A percentile compares a stretch with the other conserved stretches of the same genome.
Evolutionary conservation across 2,329 filamentous ascomycete genomes (phyloP).

Genomic region (Leptodontidium sp.): DNA sequence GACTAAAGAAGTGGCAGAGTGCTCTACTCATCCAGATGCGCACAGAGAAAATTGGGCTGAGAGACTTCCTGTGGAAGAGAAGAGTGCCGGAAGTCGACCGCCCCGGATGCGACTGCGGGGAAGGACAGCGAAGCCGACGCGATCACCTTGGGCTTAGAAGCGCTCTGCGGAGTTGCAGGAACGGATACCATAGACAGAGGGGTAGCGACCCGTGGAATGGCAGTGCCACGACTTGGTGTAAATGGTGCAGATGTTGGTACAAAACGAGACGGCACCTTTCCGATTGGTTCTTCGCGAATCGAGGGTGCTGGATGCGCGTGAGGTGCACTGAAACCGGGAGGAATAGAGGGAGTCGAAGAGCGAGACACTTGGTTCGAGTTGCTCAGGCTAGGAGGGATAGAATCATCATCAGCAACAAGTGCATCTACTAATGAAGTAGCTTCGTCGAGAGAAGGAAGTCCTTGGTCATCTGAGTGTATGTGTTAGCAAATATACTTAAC

Average conservation of each 20-base stretch:
- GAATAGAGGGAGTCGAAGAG: slow-evolving; percentile 51
- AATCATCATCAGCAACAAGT: slow-evolving; percentile 65
- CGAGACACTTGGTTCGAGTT: slow-evolving; percentile 40
- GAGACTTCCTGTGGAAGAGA: too few relatives aligned
- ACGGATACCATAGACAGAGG: slow-evolving; percentile 43
- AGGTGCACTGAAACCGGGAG: slow-evolving; percentile 53
- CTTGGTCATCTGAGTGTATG: slow-evolving; percentile 64
- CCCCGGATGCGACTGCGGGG: too few relatives aligned
- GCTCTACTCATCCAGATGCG: too few relatives aligned
- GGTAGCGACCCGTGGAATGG: slow-evolving; percentile 40
- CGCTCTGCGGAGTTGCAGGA: slow-evolving; percentile 36
- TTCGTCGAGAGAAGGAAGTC: slow-evolving; percentile 66
- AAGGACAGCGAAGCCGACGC: slow-evolving; percentile 35
- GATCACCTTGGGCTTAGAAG: slow-evolving; percentile 1
- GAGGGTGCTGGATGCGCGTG: slow-evolving; percentile 50
- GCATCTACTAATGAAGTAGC: slow-evolving; percentile 71
- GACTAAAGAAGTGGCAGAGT: too few relatives aligned
- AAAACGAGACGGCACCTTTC: slow-evolving; percentile 40
- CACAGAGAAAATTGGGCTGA: too few relatives aligned
- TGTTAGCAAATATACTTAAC: slow-evolving; percentile 36
- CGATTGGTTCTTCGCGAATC: slow-evolving; percentile 37
- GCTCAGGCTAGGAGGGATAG: slow-evolving; percentile 27
- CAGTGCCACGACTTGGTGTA: slow-evolving; percentile 40
- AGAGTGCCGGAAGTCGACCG: too few relatives aligned
- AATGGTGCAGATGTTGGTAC: slow-evolving; percentile 44